Percentiles rank a stretch among this genome's conserved stretches.
phyloP scores from a whole-genome alignment of 176 grass and related monocot species.

The Ampelocalamus luodianensis region DNA sequence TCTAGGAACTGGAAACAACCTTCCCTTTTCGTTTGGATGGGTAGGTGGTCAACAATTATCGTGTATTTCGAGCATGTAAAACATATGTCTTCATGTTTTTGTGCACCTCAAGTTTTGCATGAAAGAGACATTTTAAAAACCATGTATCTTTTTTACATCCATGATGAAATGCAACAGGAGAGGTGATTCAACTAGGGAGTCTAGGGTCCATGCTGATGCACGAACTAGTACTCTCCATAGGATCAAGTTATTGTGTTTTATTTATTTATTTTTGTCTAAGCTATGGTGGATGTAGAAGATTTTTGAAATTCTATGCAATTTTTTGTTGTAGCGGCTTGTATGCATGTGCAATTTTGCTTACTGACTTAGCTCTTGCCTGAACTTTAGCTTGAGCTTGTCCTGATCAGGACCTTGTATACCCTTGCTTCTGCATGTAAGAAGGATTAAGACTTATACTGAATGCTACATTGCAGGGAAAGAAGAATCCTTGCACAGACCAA shows the following conservation, averaged over 20 bases:
- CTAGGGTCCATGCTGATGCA: not conserved
- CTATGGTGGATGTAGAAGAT: slow-evolving; percentile 5
- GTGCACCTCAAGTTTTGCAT: no score
- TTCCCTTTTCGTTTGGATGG: slow-evolving; percentile 92
- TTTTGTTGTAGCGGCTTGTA: not conserved
- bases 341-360: slow-evolving; percentile 8
- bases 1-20: slow-evolving; percentile 96
- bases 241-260: not conserved
- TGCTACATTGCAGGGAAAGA: slow-evolving; percentile 76
- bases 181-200: not conserved
- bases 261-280: not conserved
- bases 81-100: no score
- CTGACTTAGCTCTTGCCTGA: slow-evolving; percentile 13
- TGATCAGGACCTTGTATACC: not conserved
- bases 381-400: slow-evolving; percentile 18
- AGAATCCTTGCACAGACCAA: slow-evolving; percentile 76
- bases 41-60: no score
- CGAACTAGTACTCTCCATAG: slow-evolving; percentile 5
- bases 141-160: slow-evolving; percentile 25
- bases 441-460: not conserved
- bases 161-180: not conserved
- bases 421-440: slow-evolving; percentile 24
- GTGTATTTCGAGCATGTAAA: no score
- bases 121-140: not conserved
- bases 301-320: slow-evolving; percentile 16